Base-by-base conservation (phyloP, 2,329 filamentous ascomycete genomes). In the Aspergillus novoparasiticus region DNA sequence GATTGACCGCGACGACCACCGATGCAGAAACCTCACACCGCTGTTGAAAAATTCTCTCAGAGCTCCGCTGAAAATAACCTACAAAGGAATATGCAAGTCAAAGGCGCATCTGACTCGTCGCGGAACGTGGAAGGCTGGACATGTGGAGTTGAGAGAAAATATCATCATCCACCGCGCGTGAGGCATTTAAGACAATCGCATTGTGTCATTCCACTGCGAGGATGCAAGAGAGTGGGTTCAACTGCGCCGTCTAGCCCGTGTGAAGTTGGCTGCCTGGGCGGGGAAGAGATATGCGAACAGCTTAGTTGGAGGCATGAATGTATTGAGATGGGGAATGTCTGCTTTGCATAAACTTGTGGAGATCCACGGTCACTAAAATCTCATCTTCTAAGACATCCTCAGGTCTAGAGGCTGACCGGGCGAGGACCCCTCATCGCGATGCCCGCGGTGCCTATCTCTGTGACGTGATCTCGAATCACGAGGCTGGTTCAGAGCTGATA, bases 1-100 rank as follows among this genome's bases (percentile, higher is more conserved):
- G 43, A 12, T 12, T 12, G 12, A 28, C 6, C 5, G 45, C 45
- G 45, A 43, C n/a, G 19, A 23, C n/a, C 5, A 46, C 43, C 43
- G 21, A 60, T 54, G 51, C 21, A 54, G 19, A 19, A 14, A 5
- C 32, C 59, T 57, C 59, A 64, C 62, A 64, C 59, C 60, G 59
- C 62, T 53, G 53, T 3, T 55, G 32, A 46, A 46, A 14, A 10
- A 46, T 26, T 50, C 26, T 50, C 46, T 19, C 19, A 45, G 6
- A 9, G 39, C 19, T 41, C 8, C 39, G 19, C 16, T 9, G n/a
- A 8, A 54, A 21, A 21, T n/a, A 54, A 23, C 9, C 51, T 34
- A 32, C 6, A 36, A 3, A 11, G 51, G 28, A 54, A 16, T n/a
- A 36, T 28, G 46, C 23, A 54, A 3, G 28, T 54, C 30, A 14